Evolutionary conservation across 306 rosid species (phyloP).

Genomic region (Lathyrus tuberosus): DNA sequence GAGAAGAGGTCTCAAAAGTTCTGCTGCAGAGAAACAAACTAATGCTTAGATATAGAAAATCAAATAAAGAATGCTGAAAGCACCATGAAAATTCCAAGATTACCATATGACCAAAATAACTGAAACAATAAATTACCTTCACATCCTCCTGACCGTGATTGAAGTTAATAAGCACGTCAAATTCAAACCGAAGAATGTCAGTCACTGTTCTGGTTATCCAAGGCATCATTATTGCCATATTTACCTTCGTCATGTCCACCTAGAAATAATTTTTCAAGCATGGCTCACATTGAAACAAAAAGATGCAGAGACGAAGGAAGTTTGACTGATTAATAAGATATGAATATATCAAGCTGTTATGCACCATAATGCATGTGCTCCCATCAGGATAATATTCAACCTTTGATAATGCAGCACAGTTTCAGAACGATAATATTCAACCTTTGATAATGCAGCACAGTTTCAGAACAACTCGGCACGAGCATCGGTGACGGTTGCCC

Average conservation of each 20-base stretch:
- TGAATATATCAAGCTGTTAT: not conserved
- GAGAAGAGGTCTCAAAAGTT: constrained; percentile 87
- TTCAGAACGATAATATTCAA: too few relatives aligned
- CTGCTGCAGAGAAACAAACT: constrained; percentile 50
- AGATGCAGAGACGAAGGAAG: not conserved
- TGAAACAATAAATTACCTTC: constrained; percentile 53
- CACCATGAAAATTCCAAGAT: constrained; percentile 10
- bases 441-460: too few relatives aligned
- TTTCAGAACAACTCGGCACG: too few relatives aligned
- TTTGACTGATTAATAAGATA: not conserved
- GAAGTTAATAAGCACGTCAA: constrained; percentile 96
- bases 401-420: too few relatives aligned
- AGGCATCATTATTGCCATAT: constrained; percentile 84
- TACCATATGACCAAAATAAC: not conserved
- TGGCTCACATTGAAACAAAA: not conserved
- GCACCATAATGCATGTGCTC: not conserved
- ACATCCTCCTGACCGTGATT: constrained; percentile 87
- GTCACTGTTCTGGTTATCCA: constrained; percentile 92
- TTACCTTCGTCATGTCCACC: constrained; percentile 93
- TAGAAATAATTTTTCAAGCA: constrained; percentile 45
- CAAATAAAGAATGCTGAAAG: constrained; percentile 9
- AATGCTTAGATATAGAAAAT: not conserved
- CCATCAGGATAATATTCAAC: too few relatives aligned
- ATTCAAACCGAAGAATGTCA: constrained; percentile 93
- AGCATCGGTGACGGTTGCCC: too few relatives aligned